These are phyloP conservation scores for Oleoguttula mirabilis DNA, from an alignment of 495 filamentous ascomycete species.

Conservation along the genomic window DNA sequence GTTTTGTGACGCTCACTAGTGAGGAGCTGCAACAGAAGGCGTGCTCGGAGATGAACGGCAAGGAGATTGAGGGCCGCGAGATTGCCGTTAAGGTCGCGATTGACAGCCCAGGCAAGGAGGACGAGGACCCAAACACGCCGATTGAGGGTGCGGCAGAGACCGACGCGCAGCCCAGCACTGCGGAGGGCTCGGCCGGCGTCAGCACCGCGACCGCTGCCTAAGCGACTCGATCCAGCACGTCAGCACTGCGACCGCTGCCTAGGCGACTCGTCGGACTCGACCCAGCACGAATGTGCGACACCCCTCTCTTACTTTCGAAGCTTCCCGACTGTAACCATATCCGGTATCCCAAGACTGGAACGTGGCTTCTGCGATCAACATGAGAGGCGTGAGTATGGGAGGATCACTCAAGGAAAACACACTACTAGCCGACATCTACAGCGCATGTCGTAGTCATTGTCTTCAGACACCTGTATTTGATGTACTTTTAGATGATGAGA, in stretches of 20 bases:
- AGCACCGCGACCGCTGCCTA: conserved; percentile 27
- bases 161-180: conserved; percentile 17
- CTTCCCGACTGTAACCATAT: not conserved
- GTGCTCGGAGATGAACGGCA: conserved; percentile 95
- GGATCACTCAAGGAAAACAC: no score
- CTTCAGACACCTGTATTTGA: conserved; percentile 1
- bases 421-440: not conserved
- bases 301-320: no score
- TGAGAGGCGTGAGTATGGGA: no score
- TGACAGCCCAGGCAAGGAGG: conserved; percentile 97
- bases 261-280: no score
- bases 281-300: no score
- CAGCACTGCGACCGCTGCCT: conserved; percentile 27
- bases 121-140: conserved; percentile 47
- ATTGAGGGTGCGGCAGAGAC: conserved; percentile 20
- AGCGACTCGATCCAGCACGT: no score
- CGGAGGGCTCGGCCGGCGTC: conserved; percentile 31
- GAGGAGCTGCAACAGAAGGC: conserved; percentile 97
- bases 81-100: conserved; percentile 99
- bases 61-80: conserved; percentile 94
- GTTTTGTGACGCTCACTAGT: conserved; percentile 89
- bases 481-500: conserved; percentile 2
- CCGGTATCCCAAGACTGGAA: no score
- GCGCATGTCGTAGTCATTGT: conserved; percentile 2
- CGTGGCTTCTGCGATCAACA: no score